Base-by-base conservation (phyloP, 805 yeast species). In the Saccharomycodes ludwigii region DNA sequence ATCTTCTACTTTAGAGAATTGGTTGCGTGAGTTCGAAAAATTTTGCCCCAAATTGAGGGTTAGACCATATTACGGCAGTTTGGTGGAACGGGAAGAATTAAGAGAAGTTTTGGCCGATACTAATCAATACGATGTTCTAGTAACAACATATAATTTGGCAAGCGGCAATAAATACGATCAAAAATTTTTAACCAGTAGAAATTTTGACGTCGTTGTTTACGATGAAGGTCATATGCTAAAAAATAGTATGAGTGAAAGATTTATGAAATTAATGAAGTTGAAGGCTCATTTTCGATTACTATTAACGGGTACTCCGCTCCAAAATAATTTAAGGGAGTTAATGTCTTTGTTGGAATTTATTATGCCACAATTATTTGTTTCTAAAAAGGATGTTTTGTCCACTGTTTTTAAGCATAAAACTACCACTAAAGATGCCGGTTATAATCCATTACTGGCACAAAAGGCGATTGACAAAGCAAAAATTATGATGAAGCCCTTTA, bases 201-300 rank as follows among this genome's bases (percentile, higher is more conserved):
- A 71, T 15, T 91, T 91, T 55, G 84, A 91, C 52, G 82, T 79
- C 42, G 73, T 94, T 38, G 88, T 91, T 1, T 91, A 83, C 50
- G 99, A 91, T 55, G 99, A 91, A 62, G 99, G 99, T 2, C 99
- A 91, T 55, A 76, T 91, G 82, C 65, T 91, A 43, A 91, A 91
- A 52, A 91, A 91, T 54, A 80, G 94, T 3, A 65, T 69, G 38
- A 72, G 91, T 19, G 97, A 88, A 46, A 67, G 99, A 43, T 91
- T 88, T 52, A 65, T 61, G 38, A 88, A 85, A 55, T 64, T 91
- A 39, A 86, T 88, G 94, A 73, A 73, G 46, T 61, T 91, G 32
- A 68, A 66, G 37, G 95, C 91, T 1, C 67, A 70, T n/a, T 91
- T 88, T 59, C 67, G 98, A 44, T 59, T 91, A 20, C 57, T 91